Base-by-base conservation (phyloP, 139 green algal species). In the Closterium sp. region DNA sequence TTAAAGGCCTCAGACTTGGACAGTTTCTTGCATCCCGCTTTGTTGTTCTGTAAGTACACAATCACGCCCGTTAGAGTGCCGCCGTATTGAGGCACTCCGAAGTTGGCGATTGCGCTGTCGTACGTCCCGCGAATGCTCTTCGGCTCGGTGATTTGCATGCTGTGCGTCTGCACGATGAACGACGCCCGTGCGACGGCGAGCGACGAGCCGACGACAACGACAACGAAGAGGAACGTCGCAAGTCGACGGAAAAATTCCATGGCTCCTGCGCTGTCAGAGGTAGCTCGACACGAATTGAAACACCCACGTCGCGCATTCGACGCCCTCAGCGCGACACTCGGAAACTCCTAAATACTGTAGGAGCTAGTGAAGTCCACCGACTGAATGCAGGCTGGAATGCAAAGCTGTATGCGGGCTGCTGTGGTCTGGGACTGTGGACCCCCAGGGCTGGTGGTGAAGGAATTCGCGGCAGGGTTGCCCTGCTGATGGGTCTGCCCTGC, bases 11-110 rank as follows among this genome's bases (percentile, higher is more conserved):
- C 86, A 11, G 89, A 28, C 27, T 93, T 22, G 17, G 62, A 79
- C 11, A 79, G 92, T 9, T 93, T 50, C n/a, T 31, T 88, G 92
- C 96, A 97, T 17, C 90, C 93, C 17, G 94, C 32, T 5, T 88
- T 32, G 86, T 97, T 95, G 50, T 45, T 85, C 22, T 34, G n/a
- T 3, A 94, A 32, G 86, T 95, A 95, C 22, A 93, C 70, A 1
- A 97, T 85, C 79, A 91, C 22, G 32, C 96, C 96, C 0, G 84
- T 62, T 28, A 97, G 88, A 11, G 88, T 96, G 86, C 88, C 96
- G 1, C 96, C 96, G 93, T 97, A 97, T 11, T 96, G 89, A 4
- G 96, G 96, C 2, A 96, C 93, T 1, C 96, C 96, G 94, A 97
- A 97, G 91, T 97, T 96, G 24, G 93, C 96, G 34, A 97, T 96